Evolutionary conservation across 768 basidiomycete species (phyloP), one percentile per base, ranked within the genome.

Genomic region (Naematelia encephala): DNA sequence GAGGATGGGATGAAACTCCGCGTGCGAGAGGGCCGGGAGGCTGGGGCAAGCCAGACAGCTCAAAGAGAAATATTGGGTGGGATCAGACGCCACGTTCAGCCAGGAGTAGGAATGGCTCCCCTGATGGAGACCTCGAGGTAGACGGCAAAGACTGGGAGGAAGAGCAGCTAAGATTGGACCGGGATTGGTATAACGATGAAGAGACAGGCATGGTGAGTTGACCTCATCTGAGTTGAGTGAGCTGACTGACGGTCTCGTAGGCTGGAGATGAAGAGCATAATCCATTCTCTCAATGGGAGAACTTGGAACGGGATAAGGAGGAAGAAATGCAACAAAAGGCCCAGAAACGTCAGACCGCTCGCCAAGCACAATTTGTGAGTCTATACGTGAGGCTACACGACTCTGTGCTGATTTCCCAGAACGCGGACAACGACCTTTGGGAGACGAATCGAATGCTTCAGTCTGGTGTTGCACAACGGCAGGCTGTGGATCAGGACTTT

Each of bases 381-480:
- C 4, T 45, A 8, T 46, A 2, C 0, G 28, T 14, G n/a, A 29
- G 27, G 23, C 2, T n/a, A 34, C 19, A 46, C 13, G 21, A 23
- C 13, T 39, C 14, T 22, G 1, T 5, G 70, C 68, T 73, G 26
- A 68, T 29, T 5, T 59, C 19, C 3, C 71, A 93, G 90, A 97
- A 98, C 69, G 91, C 91, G 22, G 96, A 99, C 77, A 98, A 96
- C 69, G 96, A 99, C 70, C 80, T 94, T 11, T 99, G 96, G 96
- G 96, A 99, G 80, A 89, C 89, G 5, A 98, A 98, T 73, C 89
- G 94, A 71, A 93, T 99, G 88, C 81, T 91, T 10, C 91, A 90
- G 0, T 98, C 96, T 2, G 96, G 96, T 70, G 88, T 97, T 19
- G 89, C 90, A 0, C 90, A 89, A 8, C 87, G 89, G 29, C 88